Base-by-base conservation (phyloP, 1,284 basidiomycete genomes). In the Fomitopsis schrenkii region DNA sequence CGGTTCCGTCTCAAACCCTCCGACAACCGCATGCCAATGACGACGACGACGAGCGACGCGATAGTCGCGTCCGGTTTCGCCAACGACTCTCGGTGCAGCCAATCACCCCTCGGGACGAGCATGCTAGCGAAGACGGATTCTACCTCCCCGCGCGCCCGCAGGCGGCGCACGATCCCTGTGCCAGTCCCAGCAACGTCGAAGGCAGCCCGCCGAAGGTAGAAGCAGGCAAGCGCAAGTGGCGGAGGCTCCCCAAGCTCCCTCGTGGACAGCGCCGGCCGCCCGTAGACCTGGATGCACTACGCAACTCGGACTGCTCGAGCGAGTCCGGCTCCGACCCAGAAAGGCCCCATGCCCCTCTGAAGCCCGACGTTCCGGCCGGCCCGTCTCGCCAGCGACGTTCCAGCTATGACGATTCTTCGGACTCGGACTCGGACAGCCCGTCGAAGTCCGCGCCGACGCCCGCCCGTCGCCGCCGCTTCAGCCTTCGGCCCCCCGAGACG, bases 401-500 rank as follows among this genome's bases (percentile, higher is more conserved):
- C n/a, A 17, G 9, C 9, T 44, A 58, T 9, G 12, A 28, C 8
- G 30, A 35, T 3, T 3, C 35, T 38, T 22, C 42, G 40, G 42
- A 38, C 35, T 36, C n/a, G 15, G 55, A 57, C 15, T 19, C 8
- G 42, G 53, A 56, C 7, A 54, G 54, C 8, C 33, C 45, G 35
- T 70, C 75, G 58, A 77, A 74, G 64, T 82, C 75, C 63, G n/a
- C 52, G 10, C 30, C 30, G 30, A 33, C 30, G 8, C 77, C 82
- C 0, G 70, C 85, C 53, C 84, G 84, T 71, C 74, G 78, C 56
- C 85, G 87, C 63, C 84, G 85, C n/a, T 81, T 84, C 64, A 82
- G 86, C 48, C 86, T 88, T 57, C 75, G 72, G 19, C 76, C 83
- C 7, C 87, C 86, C 3, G 70, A 72, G 6, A 22, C 30, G 5